A percentile compares a stretch with the other conserved stretches of the same genome.
These are phyloP conservation scores for Chrysoporthe cubensis DNA, from an alignment of 2,329 filamentous ascomycete genomes.

Conservation along the genomic window DNA sequence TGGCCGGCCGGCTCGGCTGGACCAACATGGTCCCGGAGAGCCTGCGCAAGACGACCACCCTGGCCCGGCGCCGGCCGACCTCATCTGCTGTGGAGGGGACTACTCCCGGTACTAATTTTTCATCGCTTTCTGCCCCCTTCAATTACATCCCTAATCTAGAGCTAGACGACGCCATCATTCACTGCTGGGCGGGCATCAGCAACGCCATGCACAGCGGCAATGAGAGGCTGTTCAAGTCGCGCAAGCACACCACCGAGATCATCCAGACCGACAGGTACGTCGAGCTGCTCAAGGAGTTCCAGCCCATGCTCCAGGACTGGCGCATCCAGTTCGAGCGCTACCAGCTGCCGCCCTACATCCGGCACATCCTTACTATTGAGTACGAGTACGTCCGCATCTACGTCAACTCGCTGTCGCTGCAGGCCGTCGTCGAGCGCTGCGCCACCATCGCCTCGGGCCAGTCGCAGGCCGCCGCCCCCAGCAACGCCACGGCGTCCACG, in stretches of 20 bases:
- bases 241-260: conserved; percentile 84
- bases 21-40: conserved; percentile 88
- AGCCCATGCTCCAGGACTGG: conserved; percentile 79
- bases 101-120: conserved; percentile 63
- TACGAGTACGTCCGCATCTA: conserved; percentile 96
- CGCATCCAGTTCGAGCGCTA: conserved; percentile 81
- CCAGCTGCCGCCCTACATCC: conserved; percentile 66
- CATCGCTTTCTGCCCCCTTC: conserved; percentile 61
- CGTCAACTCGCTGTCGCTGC: conserved; percentile 89
- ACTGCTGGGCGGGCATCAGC: conserved; percentile 94
- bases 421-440: conserved; percentile 92
- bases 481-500: conserved; percentile 34
- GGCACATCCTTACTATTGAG: conserved; percentile 86
- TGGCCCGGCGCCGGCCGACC: conserved; percentile 47
- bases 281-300: conserved; percentile 77
- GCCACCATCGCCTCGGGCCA: conserved; percentile 70
- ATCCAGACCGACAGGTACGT: conserved; percentile 87
- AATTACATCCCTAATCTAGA: conserved; percentile 70
- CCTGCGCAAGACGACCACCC: conserved; percentile 57
- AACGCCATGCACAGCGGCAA: conserved; percentile 92
- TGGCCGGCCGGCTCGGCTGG: conserved; percentile 89
- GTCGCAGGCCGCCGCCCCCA: conserved; percentile 40
- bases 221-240: conserved; percentile 82
- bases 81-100: conserved; percentile 54
- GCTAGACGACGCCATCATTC: conserved; percentile 71